These are phyloP conservation scores for Magnolia kwangsiensis DNA, from an alignment of 164 flowering plant species.

Conservation along the genomic window DNA sequence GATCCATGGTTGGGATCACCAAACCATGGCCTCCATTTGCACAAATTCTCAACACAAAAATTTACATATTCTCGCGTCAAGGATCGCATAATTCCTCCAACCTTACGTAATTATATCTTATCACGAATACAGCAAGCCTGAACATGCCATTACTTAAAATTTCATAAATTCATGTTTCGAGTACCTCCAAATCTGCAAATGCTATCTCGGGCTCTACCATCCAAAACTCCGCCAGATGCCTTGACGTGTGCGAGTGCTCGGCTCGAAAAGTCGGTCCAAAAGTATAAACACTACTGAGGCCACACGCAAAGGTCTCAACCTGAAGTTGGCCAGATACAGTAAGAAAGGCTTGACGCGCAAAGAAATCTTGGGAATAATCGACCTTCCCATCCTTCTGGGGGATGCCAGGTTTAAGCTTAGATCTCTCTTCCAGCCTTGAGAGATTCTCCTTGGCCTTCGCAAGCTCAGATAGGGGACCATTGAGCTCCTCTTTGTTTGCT, in stretches of 20 bases:
- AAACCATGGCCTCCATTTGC: too few species aligned
- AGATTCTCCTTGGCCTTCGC: constrained; percentile 67
- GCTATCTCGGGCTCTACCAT: constrained; percentile 98
- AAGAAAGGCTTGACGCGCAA: constrained; percentile 86
- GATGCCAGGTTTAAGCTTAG: constrained; percentile 71
- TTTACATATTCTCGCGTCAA: too few species aligned
- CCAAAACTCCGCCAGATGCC: constrained; percentile 98
- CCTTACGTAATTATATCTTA: too few species aligned
- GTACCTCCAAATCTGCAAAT: constrained; percentile 87
- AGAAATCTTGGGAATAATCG: constrained; percentile 80
- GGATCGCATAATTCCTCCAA: too few species aligned
- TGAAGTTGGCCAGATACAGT: constrained; percentile 95
- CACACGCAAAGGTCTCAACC: constrained; percentile 87
- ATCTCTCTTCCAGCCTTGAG: constrained; percentile 61
- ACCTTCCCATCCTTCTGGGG: constrained; percentile 85
- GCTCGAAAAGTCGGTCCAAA: constrained; percentile 98
- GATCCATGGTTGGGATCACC: too few species aligned
- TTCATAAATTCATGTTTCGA: background rate
- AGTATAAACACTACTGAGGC: constrained; percentile 82
- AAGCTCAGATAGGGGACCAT: constrained; percentile 60
- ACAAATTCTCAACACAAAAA: too few species aligned
- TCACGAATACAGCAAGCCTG: too few species aligned
- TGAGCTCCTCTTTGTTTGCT: constrained; percentile 59
- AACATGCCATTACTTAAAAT: background rate
- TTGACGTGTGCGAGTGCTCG: constrained; percentile 90